Conservation (phyloP, 306 rosid species). For the Quercus mongolica region DNA sequence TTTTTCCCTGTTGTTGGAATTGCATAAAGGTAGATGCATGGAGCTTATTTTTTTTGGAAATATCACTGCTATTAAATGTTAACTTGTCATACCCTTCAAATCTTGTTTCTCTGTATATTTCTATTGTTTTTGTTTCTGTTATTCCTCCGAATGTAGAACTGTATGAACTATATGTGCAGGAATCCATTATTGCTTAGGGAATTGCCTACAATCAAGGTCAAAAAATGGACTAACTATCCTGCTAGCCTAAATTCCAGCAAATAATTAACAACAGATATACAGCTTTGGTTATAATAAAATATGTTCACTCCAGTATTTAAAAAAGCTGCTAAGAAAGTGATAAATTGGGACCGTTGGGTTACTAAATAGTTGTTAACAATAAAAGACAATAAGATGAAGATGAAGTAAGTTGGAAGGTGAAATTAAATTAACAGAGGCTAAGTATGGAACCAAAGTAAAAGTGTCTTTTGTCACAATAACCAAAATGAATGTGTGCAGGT, state of each 20-base stretch:
- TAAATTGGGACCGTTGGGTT: neutral
- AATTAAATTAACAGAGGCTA: constrained; percentile 17
- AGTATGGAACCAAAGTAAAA: constrained; percentile 39
- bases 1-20: neutral
- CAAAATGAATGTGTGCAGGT: constrained; percentile 96
- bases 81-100: neutral
- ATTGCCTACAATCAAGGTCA: neutral
- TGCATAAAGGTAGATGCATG: neutral
- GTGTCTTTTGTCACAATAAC: constrained; percentile 74
- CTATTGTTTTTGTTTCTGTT: neutral
- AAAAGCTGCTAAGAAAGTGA: constrained; percentile 16
- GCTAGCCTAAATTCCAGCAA: neutral
- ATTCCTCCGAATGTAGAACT: constrained; percentile 6
- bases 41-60: neutral
- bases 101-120: neutral
- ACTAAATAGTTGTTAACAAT: neutral
- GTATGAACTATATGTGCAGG: neutral
- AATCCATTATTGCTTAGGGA: neutral
- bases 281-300: constrained; percentile 25
- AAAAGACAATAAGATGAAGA: constrained; percentile 27
- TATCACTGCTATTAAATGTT: neutral
- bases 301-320: constrained; percentile 15
- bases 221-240: neutral
- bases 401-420: constrained; percentile 15
- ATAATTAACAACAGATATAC: neutral